Conservation (phyloP, 495 filamentous ascomycete species). For the Penicillium paxilli region DNA sequence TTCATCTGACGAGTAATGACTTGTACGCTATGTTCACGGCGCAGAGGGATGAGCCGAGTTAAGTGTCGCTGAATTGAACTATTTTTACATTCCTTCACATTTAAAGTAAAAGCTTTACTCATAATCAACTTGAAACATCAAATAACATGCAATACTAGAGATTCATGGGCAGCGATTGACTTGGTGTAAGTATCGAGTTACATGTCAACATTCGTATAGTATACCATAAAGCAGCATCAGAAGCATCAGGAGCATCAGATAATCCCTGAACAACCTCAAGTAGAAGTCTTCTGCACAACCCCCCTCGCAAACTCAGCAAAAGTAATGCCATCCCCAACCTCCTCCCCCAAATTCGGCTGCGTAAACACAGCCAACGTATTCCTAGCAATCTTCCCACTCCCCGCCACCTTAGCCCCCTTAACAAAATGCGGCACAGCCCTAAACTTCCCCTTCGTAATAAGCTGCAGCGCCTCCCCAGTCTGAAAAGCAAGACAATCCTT, state of each 20-base stretch:
- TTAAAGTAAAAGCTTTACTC: neutral
- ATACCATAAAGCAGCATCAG: neutral
- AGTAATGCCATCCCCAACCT: slow-evolving; percentile 69
- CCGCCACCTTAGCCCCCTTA: slow-evolving; percentile 58
- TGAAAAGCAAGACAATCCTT: slow-evolving; percentile 91
- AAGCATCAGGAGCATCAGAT: neutral
- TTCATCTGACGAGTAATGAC: neutral
- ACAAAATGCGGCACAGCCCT: slow-evolving; percentile 97
- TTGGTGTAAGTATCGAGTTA: no score
- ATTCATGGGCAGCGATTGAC: no score
- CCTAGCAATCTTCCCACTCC: slow-evolving; percentile 61
- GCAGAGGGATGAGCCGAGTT: neutral
- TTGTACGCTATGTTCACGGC: neutral
- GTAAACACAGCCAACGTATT: slow-evolving; percentile 98
- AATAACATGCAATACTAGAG: no score
- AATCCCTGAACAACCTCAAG: no score
- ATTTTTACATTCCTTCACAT: neutral
- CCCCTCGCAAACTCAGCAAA: slow-evolving; percentile 90
- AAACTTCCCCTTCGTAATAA: slow-evolving; percentile 86
- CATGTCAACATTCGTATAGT: no score
- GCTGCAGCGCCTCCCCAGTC: slow-evolving; percentile 87
- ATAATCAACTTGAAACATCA: no score
- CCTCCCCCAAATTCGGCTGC: slow-evolving; percentile 88
- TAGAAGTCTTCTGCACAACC: slow-evolving; percentile 76
- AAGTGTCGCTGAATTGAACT: neutral